phyloP scores from a whole-genome alignment of 148 eudicot species.

The Bassia scoparia region DNA sequence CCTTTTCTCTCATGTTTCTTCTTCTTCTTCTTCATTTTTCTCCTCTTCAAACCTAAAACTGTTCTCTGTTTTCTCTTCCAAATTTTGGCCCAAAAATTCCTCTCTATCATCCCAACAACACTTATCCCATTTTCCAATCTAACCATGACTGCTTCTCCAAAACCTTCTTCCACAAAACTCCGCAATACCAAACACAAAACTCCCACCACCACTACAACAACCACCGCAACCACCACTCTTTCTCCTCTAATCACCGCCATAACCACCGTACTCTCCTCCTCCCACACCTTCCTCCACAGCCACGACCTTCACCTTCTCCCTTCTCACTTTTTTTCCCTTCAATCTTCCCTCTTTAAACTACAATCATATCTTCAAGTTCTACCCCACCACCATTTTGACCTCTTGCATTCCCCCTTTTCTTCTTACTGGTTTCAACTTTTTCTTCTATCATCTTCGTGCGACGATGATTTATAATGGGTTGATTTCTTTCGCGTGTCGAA shows the following conservation, averaged over 20 bases:
- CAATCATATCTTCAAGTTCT: constrained; percentile 25
- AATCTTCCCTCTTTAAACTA: constrained; percentile 44
- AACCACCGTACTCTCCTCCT: constrained; percentile 48
- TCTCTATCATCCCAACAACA: no score
- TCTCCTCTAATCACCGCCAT: constrained; percentile 14
- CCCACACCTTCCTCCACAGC: constrained; percentile 50
- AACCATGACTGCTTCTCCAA: constrained; percentile 24
- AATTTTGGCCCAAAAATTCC: no score
- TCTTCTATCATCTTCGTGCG: constrained; percentile 31
- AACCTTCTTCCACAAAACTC: constrained; percentile 19
- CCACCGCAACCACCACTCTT: neutral
- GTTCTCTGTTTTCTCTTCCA: no score
- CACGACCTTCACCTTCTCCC: constrained; percentile 69
- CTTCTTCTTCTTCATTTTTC: no score
- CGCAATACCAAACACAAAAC: constrained; percentile 21
- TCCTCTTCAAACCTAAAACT: no score
- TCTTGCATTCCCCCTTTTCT: constrained; percentile 3
- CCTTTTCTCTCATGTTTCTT: no score
- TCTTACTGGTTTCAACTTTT: constrained; percentile 66
- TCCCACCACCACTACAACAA: neutral
- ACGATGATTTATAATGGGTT: constrained; percentile 47
- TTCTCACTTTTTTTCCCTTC: constrained; percentile 56
- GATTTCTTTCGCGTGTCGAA: constrained; percentile 63
- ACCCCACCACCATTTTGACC: constrained; percentile 18
- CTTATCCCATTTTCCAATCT: no score